phyloP scores from a whole-genome alignment of 2,329 filamentous ascomycete species.

The Setomelanomma holmii region DNA sequence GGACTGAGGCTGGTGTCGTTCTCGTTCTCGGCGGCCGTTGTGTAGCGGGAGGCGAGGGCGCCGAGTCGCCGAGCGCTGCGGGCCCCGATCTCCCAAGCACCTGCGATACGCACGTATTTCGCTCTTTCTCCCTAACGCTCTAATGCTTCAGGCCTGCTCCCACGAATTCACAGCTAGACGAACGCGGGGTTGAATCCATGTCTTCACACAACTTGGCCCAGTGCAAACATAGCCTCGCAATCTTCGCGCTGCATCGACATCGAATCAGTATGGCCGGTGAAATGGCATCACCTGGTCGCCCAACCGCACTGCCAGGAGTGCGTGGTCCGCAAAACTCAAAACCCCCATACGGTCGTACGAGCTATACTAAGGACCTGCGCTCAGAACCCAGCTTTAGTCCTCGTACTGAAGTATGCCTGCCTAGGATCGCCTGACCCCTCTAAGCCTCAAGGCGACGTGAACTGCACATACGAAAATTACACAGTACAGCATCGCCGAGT shows the following conservation, averaged over 20 bases:
- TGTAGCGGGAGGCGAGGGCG: conserved; percentile 11
- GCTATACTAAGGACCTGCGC: background rate
- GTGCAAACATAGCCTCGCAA: conserved; percentile 21
- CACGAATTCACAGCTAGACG: background rate
- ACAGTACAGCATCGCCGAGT: conserved; percentile 9
- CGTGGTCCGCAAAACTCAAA: background rate
- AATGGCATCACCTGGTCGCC: background rate
- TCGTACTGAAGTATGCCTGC: conserved; percentile 2
- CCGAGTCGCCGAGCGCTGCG: conserved; percentile 18
- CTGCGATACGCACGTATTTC: conserved; percentile 7
- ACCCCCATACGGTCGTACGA: background rate
- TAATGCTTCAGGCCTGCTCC: background rate
- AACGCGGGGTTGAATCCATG: conserved; percentile 10
- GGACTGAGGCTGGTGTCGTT: conserved; percentile 7
- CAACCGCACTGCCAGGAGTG: background rate
- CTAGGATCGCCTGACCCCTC: conserved; percentile 5
- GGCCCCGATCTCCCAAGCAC: conserved; percentile 6
- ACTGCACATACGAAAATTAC: conserved; percentile 6
- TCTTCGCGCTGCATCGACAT: conserved; percentile 7
- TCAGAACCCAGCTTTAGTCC: background rate
- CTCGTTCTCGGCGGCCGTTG: conserved; percentile 1
- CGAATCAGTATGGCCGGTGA: conserved; percentile 1
- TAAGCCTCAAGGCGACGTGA: conserved; percentile 22
- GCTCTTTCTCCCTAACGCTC: conserved; percentile 8
- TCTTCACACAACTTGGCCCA: conserved; percentile 11